phyloP scores from a whole-genome alignment of 2,329 filamentous ascomycete genomes.

The Fusarium virguliforme region DNA sequence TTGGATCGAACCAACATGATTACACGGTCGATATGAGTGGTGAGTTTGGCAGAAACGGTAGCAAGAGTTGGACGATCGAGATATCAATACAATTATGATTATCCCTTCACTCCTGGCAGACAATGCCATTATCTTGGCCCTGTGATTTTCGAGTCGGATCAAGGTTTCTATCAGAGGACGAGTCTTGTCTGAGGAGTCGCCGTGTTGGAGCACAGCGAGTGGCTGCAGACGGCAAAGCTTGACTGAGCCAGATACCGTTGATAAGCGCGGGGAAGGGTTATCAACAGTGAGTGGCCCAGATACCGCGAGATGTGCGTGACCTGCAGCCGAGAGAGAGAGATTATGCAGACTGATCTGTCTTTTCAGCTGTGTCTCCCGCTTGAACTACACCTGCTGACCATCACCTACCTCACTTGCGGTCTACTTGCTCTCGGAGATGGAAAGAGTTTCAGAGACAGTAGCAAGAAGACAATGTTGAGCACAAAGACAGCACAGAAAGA shows the following conservation, averaged over 20 bases:
- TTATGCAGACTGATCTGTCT: not conserved
- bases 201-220: not conserved
- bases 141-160: not conserved
- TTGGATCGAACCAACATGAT: not conserved
- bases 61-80: not conserved
- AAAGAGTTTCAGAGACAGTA: no score
- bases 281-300: not conserved
- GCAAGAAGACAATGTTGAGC: not conserved
- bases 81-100: constrained; percentile 2
- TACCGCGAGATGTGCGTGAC: not conserved
- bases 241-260: not conserved
- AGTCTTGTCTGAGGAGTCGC: not conserved
- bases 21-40: not conserved
- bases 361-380: not conserved
- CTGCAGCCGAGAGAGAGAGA: not conserved
- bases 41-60: not conserved
- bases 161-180: not conserved
- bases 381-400: not conserved
- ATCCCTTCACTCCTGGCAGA: not conserved
- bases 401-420: not conserved
- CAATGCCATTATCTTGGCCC: not conserved
- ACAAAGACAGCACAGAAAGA: not conserved
- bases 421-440: not conserved
- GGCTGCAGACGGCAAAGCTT: not conserved
- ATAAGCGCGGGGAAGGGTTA: not conserved